phyloP scores from a whole-genome alignment of 2,329 filamentous ascomycete species.

The Paraconiothyrium sp. region DNA sequence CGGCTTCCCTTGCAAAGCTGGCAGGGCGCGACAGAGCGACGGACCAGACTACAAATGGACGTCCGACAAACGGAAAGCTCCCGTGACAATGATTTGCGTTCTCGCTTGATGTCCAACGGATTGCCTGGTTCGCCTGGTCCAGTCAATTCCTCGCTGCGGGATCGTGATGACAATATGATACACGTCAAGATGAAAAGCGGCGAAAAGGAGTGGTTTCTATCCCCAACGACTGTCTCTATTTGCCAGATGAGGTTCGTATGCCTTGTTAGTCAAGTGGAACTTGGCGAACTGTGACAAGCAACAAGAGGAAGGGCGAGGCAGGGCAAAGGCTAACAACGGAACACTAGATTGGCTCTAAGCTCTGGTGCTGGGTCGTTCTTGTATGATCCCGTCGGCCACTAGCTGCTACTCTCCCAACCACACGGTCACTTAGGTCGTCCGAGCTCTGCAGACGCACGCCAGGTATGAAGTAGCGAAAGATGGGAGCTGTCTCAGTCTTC shows the following conservation, averaged over 20 bases:
- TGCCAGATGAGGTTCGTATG: background rate
- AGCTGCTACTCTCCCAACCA: slow-evolving; percentile 35
- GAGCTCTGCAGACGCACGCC: slow-evolving; percentile 41
- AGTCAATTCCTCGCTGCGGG: slow-evolving; percentile 26
- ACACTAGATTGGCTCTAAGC: slow-evolving; percentile 25
- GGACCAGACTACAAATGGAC: slow-evolving; percentile 23
- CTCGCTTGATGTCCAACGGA: slow-evolving; percentile 37
- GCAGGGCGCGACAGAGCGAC: slow-evolving; percentile 24
- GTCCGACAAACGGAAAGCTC: slow-evolving; percentile 36
- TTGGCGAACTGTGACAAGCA: slow-evolving; percentile 2
- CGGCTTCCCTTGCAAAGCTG: slow-evolving; percentile 15
- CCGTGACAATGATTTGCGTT: slow-evolving; percentile 30
- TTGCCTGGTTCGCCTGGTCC: slow-evolving; percentile 25
- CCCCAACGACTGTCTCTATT: background rate
- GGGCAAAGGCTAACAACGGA: slow-evolving; percentile 23
- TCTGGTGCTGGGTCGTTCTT: slow-evolving; percentile 25
- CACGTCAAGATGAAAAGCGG: slow-evolving; percentile 18
- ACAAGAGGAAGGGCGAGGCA: slow-evolving; percentile 13
- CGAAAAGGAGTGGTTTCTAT: slow-evolving; percentile 14
- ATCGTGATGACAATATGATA: slow-evolving; percentile 30
- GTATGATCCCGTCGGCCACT: slow-evolving; percentile 29
- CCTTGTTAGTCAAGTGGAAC: background rate
- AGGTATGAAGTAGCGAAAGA: slow-evolving; percentile 39
- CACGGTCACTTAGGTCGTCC: slow-evolving; percentile 43
- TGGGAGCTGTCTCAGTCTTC: slow-evolving; percentile 35